phyloP scores from a whole-genome alignment of 164 flowering plant species.

The Dillenia turbinata region DNA sequence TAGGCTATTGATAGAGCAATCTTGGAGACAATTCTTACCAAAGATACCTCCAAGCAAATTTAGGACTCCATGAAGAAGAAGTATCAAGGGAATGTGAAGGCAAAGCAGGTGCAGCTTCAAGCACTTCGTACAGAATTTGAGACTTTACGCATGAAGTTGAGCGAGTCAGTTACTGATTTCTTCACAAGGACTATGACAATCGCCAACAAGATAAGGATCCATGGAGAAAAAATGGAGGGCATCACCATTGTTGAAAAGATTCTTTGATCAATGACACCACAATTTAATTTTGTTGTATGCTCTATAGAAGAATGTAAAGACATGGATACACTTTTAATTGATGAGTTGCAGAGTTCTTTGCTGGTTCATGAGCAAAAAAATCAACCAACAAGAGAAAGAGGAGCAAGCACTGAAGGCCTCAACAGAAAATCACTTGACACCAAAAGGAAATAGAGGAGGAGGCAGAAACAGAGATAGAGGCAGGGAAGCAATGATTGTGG shows the following conservation, averaged over 20 bases:
- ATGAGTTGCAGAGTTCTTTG: too few species aligned
- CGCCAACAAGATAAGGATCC: conserved; percentile 6
- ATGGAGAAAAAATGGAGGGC: neutral
- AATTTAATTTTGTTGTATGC: conserved; percentile 8
- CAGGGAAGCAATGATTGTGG: too few species aligned
- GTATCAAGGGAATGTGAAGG: neutral
- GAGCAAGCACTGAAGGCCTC: too few species aligned
- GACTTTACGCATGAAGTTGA: conserved; percentile 12
- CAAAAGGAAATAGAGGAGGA: too few species aligned
- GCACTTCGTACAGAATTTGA: conserved; percentile 3
- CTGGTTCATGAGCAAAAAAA: too few species aligned
- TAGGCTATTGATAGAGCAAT: conserved; percentile 6
- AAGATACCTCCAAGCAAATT: conserved; percentile 8
- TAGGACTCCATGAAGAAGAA: conserved; percentile 6
- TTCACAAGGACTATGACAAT: conserved; percentile 9
- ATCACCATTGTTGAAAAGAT: conserved; percentile 7
- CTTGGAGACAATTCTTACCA: conserved; percentile 10
- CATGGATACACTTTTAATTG: too few species aligned
- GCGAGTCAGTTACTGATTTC: conserved; percentile 9
- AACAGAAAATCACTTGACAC: too few species aligned
- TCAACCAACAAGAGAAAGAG: too few species aligned
- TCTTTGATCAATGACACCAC: conserved; percentile 8
- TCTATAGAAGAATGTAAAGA: too few species aligned
- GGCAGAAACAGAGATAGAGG: too few species aligned
- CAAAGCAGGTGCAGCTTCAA: neutral